Evolutionary conservation across 129 eudicot genomes (phyloP).

Genomic region (Lactuca saligna): DNA sequence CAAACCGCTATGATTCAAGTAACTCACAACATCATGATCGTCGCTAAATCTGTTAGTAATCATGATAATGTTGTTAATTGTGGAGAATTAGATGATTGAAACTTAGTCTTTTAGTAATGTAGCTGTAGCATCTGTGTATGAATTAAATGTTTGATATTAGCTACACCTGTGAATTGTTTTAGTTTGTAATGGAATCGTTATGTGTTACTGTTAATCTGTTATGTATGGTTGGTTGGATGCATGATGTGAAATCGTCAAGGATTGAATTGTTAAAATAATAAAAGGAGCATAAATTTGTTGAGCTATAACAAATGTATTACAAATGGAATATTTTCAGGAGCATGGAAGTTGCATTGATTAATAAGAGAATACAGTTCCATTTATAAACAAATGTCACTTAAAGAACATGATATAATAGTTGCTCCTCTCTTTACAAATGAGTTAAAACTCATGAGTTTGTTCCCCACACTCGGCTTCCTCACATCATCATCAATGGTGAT

Average conservation of each 20-base stretch:
- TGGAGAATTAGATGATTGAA: neutral
- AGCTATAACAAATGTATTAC: neutral
- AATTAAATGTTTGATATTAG: neutral
- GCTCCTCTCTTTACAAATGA: too few relatives aligned
- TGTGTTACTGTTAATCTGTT: neutral
- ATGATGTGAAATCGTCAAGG: neutral
- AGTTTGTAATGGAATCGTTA: neutral
- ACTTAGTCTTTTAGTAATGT: constrained; percentile 7
- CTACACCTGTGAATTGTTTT: neutral
- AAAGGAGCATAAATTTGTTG: neutral
- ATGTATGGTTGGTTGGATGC: neutral
- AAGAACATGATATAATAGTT: neutral
- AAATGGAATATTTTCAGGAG: neutral
- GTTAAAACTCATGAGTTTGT: too few relatives aligned
- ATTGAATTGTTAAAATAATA: neutral
- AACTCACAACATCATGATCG: constrained; percentile 7
- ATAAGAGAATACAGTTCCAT: neutral
- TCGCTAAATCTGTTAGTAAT: constrained; percentile 9
- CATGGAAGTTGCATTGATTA: constrained; percentile 3
- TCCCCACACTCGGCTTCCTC: too few relatives aligned
- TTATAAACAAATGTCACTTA: constrained; percentile 6
- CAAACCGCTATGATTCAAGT: constrained; percentile 26
- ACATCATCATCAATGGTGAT: neutral
- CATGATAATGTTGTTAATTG: constrained; percentile 15
- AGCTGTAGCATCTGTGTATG: neutral